Evolutionary conservation across 2,329 filamentous ascomycete species (phyloP), one percentile per base, ranked within the genome.

Genomic region (Cercospora sp.): DNA sequence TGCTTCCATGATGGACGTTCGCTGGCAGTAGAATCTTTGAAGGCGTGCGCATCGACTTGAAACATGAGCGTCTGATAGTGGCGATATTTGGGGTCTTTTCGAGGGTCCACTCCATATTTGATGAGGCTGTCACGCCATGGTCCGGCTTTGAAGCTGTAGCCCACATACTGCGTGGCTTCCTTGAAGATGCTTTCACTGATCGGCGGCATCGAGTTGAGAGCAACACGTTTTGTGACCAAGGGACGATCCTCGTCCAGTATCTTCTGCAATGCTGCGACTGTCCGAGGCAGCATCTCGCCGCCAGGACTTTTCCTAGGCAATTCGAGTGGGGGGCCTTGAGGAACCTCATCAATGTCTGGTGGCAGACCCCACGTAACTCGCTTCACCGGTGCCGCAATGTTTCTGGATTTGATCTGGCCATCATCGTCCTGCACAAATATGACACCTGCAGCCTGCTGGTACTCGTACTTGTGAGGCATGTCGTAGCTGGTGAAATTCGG

Each of bases 111-210:
- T 9, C 94, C 94, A 78, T 94, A 95, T 58, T 87, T 89, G 70
- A 97, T 88, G 64, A 97, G 88, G 3, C 91, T 90, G 78, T 98
- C 94, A 70, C 93, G 87, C 91, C 93, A 99, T 0, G 95, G 94
- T 0, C 95, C 95, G 23, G 91, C 93, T 67, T 91, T 90, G 84
- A 98, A 97, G 80, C 94, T 92, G 80, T 97, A 99, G 8, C 91
- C 93, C 4, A 92, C 89, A 74, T 95, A 94, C 70, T 93, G 91
- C 63, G 94, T 87, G 58, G 91, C 91, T 76, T 90, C 87, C 74
- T 92, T 91, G 68, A 97, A 81, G 18, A 82, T 80, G 63, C 84
- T 83, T 28, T 84, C 83, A 67, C 84, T 83, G 60, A 84, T 81
- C 69, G 81, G 66, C 3, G 70, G 69, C 31, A 97, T 83, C 63